These are phyloP conservation scores for Tuber melanosporum DNA, from an alignment of 495 filamentous ascomycete species.

Conservation along the genomic window DNA sequence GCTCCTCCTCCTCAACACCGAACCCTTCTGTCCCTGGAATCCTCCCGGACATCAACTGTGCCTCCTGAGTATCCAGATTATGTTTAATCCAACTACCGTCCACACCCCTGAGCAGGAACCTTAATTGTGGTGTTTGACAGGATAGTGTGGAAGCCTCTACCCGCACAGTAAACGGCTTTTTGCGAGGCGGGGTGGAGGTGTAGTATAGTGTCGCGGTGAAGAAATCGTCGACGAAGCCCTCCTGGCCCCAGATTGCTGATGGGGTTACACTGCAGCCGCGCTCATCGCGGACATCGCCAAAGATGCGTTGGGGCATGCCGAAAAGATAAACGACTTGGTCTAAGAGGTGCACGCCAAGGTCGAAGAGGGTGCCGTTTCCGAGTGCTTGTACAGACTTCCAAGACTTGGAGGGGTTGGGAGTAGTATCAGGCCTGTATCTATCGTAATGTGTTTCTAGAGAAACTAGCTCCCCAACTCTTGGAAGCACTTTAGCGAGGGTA, in stretches of 20 bases:
- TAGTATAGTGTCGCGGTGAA: conserved; percentile 37
- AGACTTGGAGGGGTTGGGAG: conserved; percentile 47
- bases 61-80: conserved; percentile 74
- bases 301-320: conserved; percentile 64
- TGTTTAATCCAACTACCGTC: conserved; percentile 77
- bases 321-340: conserved; percentile 77
- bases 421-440: conserved; percentile 57
- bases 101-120: conserved; percentile 75
- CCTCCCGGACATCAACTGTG: conserved; percentile 65
- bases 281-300: conserved; percentile 62
- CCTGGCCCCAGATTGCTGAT: conserved; percentile 25
- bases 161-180: conserved; percentile 26
- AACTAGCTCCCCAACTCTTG: conserved; percentile 57
- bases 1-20: conserved; percentile 55
- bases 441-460: conserved; percentile 85
- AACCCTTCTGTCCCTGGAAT: conserved; percentile 46
- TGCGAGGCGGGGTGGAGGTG: background rate
- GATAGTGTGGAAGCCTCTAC: conserved; percentile 58
- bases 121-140: conserved; percentile 61
- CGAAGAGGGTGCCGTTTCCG: conserved; percentile 69
- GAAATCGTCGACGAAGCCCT: conserved; percentile 37
- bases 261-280: conserved; percentile 46
- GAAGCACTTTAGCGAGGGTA: conserved; percentile 53
- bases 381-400: conserved; percentile 65
- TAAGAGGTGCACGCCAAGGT: conserved; percentile 76